Evolutionary conservation across 192 early-diverging fungal genomes (phyloP), one percentile per base, ranked within the genome.

Genomic region (Coemansia sp.): DNA sequence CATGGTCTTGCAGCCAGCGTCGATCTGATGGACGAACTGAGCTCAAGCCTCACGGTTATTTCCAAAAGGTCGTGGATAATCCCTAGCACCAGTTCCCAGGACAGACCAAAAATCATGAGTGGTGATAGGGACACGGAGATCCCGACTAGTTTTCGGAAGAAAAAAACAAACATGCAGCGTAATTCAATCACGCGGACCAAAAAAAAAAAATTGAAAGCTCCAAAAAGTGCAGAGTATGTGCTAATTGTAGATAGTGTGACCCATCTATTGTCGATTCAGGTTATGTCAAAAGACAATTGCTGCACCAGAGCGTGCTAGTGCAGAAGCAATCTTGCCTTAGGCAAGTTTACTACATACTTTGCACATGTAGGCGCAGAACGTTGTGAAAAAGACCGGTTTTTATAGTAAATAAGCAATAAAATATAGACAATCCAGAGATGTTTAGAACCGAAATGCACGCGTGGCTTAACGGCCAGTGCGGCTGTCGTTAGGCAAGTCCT

Each of bases 401-500:
- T 24, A 3, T 41, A 4, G 11, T 41, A 41, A 12, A 41, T 15
- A 41, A 41, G 13, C 15, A 41, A 38, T 1, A 43, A 13, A 18
- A 45, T 3, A 18, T 6, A n/a, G 49, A 20, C 11, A 50, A 50
- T 24, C 11, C 16, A 47, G 44, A 16, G 6, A 20, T 27, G 1
- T 45, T 45, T 18, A 45, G 9, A 7, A 50, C 10, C 7, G 0
- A 20, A 16, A 22, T 6, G 7, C 6, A 16, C 16, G 15, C 44
- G 22, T 50, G 22, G 47, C 49, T 30, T 29, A 53, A 12, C n/a
- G 3, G 27, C 50, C 50, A 53, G 50, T 27, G n/a, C 50, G 50
- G 24, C 27, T 53, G 34, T 65, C 58, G 5, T 50, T 18, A 0
- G 67, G 40, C 39, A 78, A 37, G 41, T 80, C 77, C 27, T 45